A percentile compares a stretch with the other conserved stretches of the same genome.
Evolutionary conservation across 257 asterid genomes (phyloP).

Genomic region (Verbena officinalis): DNA sequence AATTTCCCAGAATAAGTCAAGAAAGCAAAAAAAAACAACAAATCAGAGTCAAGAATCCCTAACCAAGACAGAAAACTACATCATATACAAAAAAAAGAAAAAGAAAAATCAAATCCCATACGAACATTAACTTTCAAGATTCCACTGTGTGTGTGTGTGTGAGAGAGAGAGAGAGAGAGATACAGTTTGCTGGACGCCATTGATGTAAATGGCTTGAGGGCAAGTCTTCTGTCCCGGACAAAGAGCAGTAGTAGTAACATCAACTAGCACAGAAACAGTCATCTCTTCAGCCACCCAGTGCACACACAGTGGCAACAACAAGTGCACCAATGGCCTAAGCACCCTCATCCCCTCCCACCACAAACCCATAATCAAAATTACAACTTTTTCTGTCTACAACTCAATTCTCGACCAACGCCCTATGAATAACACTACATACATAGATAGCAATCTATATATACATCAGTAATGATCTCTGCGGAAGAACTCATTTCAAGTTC

Average conservation of each 20-base stretch:
- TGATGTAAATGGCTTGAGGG: slow-evolving; percentile 76
- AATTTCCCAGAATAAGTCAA: not conserved
- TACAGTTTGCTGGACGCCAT: slow-evolving; percentile 92
- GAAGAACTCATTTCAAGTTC: not conserved
- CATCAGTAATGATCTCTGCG: not conserved
- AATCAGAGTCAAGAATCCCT: not conserved
- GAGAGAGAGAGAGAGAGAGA: slow-evolving; percentile 9
- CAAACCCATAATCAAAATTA: slow-evolving; percentile 31
- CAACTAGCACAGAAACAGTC: slow-evolving; percentile 87
- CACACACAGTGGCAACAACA: slow-evolving; percentile 68
- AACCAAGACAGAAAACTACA: not conserved
- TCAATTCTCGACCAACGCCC: slow-evolving; percentile 19
- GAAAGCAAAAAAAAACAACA: not conserved
- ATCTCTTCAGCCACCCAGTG: slow-evolving; percentile 95
- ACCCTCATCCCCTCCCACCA: slow-evolving; percentile 46
- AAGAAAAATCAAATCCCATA: slow-evolving; percentile 14
- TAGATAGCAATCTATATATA: not conserved
- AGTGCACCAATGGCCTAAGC: slow-evolving; percentile 60
- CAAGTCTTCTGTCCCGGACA: slow-evolving; percentile 70
- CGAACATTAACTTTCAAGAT: slow-evolving; percentile 20
- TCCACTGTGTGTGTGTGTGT: not conserved
- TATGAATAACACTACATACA: not conserved
- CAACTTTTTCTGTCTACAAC: slow-evolving; percentile 2
- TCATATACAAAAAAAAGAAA: not conserved
- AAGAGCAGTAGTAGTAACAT: slow-evolving; percentile 84